These are phyloP conservation scores for Artomyces pyxidatus DNA, from an alignment of 768 basidiomycete species.

Conservation along the genomic window DNA sequence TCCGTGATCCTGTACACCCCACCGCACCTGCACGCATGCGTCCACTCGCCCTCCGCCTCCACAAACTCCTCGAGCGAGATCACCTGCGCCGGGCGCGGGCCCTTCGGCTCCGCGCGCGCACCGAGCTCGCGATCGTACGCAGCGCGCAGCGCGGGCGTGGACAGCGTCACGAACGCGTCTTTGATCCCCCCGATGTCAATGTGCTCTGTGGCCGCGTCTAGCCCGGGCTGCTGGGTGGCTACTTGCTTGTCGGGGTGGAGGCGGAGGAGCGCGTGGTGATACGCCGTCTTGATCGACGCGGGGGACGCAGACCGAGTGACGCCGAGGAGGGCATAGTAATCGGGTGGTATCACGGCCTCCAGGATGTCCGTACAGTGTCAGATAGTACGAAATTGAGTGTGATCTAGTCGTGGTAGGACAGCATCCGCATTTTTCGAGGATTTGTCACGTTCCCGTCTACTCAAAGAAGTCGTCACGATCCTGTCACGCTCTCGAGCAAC, in stretches of 20 bases:
- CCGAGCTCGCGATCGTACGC: conserved; percentile 36
- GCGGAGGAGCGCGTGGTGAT: conserved; percentile 56
- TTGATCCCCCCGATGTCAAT: conserved; percentile 47
- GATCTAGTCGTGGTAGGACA: too few relatives aligned
- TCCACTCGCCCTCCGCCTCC: conserved; percentile 40
- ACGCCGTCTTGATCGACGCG: conserved; percentile 58
- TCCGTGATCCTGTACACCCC: conserved; percentile 52
- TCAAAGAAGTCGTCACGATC: too few relatives aligned
- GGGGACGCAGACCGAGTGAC: conserved; percentile 40
- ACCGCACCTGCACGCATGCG: conserved; percentile 66
- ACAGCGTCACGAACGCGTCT: conserved; percentile 59
- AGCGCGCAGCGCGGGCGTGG: conserved; percentile 37
- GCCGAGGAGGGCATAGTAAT: conserved; percentile 57
- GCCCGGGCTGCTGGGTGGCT: neutral
- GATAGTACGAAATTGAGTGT: too few relatives aligned
- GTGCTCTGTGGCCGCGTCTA: neutral
- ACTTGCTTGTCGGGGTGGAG: conserved; percentile 56
- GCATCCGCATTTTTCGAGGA: too few relatives aligned
- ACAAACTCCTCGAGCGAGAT: conserved; percentile 71
- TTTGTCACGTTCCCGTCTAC: too few relatives aligned
- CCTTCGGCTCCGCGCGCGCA: conserved; percentile 13
- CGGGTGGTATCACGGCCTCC: conserved; percentile 17
- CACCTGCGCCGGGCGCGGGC: conserved; percentile 66
- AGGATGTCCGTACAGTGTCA: too few relatives aligned
- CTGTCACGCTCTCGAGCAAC: too few relatives aligned